Conservation (phyloP, 306 rosid species). For the Quercus cerris region DNA sequence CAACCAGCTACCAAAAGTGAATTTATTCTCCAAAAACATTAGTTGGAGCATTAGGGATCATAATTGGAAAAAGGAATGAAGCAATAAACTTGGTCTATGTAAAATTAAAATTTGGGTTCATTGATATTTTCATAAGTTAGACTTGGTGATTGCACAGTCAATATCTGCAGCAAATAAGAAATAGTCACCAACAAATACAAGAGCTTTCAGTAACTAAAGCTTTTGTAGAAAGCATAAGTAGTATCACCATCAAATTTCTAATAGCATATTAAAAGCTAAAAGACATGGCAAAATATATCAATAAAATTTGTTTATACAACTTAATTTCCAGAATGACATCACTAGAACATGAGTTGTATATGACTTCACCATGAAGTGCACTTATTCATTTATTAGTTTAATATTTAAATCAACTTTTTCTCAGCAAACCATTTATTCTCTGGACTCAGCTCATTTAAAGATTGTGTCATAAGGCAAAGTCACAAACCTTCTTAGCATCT, state of each 20-base stretch:
- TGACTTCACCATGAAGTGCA: not conserved
- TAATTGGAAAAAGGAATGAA: not conserved
- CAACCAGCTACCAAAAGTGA: not conserved
- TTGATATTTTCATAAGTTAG: too few species aligned
- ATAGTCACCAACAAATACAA: not conserved
- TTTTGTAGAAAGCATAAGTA: not conserved
- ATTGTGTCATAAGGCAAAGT: conserved; percentile 19
- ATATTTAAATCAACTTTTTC: not conserved
- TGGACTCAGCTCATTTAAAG: conserved; percentile 16
- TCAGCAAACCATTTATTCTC: conserved; percentile 11
- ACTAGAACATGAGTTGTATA: not conserved
- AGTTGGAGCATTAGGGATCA: not conserved
- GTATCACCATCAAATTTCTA: not conserved
- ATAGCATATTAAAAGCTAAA: not conserved
- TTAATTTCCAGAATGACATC: conserved; percentile 3
- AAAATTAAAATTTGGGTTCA: not conserved
- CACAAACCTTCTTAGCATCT: conserved; percentile 94
- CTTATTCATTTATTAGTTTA: not conserved
- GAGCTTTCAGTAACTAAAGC: not conserved
- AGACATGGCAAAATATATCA: not conserved
- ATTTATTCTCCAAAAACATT: not conserved
- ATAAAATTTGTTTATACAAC: conserved; percentile 7
- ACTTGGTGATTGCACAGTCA: not conserved
- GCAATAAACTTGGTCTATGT: not conserved
- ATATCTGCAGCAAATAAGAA: not conserved